These are phyloP conservation scores for Biscutella laevigata DNA, from an alignment of 441 rosid species.

Conservation along the genomic window DNA sequence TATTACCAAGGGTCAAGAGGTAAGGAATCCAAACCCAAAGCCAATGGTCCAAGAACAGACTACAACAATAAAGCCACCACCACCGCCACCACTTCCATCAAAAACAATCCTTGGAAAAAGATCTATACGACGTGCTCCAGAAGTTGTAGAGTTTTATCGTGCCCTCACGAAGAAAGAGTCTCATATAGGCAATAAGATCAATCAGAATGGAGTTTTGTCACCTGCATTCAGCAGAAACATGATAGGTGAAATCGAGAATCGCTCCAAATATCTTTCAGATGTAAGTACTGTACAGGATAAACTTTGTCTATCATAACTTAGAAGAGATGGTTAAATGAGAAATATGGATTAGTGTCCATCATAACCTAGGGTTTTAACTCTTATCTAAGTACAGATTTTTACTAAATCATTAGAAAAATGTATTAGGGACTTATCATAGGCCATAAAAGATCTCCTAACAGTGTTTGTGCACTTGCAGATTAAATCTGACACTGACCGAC, in stretches of 20 bases:
- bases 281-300: conserved; percentile 40
- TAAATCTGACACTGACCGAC: conserved; percentile 51
- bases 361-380: neutral
- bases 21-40: conserved; percentile 23
- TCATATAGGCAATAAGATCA: conserved; percentile 36
- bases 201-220: conserved; percentile 28
- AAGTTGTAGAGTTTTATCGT: conserved; percentile 77
- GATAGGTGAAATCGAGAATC: conserved; percentile 95
- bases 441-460: conserved; percentile 2
- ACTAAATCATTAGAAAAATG: neutral
- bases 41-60: conserved; percentile 27
- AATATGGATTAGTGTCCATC: neutral
- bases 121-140: conserved; percentile 65
- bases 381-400: neutral
- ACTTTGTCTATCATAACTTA: neutral
- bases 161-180: conserved; percentile 56
- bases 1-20: conserved; percentile 24
- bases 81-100: conserved; percentile 73
- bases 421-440: neutral
- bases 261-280: conserved; percentile 75
- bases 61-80: conserved; percentile 38
- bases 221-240: conserved; percentile 47
- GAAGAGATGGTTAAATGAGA: neutral
- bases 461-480: conserved; percentile 32
- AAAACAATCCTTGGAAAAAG: conserved; percentile 38